Evolutionary conservation across 345 rosid genomes (phyloP), one percentile per base, ranked within the genome.

Genomic region (Eucalyptus polybractea): DNA sequence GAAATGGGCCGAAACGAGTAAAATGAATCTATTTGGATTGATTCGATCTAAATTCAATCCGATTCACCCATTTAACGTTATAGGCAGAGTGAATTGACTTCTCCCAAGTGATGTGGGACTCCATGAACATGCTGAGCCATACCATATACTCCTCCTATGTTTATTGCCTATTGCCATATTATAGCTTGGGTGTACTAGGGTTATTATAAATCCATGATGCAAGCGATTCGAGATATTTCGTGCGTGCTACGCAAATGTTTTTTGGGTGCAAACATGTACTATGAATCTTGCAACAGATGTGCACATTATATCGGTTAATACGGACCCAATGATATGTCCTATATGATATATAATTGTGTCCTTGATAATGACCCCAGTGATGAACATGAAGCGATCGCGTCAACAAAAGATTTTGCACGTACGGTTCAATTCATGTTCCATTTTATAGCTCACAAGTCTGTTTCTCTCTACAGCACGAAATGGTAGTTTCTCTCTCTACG

Each of bases 1-100:
- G 3, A 56, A 22, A 22, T 10, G 0, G 29, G 29, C 4, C 13
- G 0, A 22, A 56, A 56, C 3, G 0, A 56, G 29, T 10, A 5
- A 24, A 24, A 24, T 56, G 6, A 24, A 56, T 56, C 6, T 24
- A 10, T 24, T 56, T 56, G 62, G 6, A 25, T 25, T 24, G 29
- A 56, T 56, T 56, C 5, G 2, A 53, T 21, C 25, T 0, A 53
- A 7, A 24, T 56, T 56, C 25, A 8, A 53, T 53, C 24, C 2
- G 10, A 53, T 0, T 53, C 58, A 19, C 4, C 2, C 1, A 2
- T 19, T 7, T 53, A 2, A 53, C 2, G 25, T 19, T 4, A 19
- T 53, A 53, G 2, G 29, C 0, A 10, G 3, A 56, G 6, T 10
- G 62, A 6, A 56, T 56, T 22, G 7, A 10, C 29, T 56, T 56